Percentiles rank a stretch among this genome's conserved stretches.
phyloP scores from a whole-genome alignment of 2,329 filamentous ascomycete genomes.

The Aspergillus clavatus region DNA sequence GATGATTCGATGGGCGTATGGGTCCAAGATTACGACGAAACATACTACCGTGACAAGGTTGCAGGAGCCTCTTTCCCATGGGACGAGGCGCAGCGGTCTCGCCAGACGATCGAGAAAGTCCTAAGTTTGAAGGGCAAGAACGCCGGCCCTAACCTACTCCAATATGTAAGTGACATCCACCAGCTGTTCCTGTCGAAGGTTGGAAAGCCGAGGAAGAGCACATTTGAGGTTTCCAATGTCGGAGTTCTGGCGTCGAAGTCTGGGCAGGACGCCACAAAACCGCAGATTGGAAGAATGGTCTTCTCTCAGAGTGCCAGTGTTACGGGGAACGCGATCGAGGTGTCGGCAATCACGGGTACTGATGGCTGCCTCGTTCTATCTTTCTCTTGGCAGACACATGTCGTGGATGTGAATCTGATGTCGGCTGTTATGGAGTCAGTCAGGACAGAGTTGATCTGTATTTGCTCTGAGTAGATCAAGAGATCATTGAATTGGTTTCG shows the following conservation, averaged over 20 bases:
- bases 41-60: conserved; percentile 22
- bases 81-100: conserved; percentile 29
- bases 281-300: conserved; percentile 37
- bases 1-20: conserved; percentile 37
- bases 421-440: conserved; percentile 14
- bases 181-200: conserved; percentile 34
- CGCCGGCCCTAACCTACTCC: conserved; percentile 34
- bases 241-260: conserved; percentile 30
- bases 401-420: conserved; percentile 28
- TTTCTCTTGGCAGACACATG: conserved; percentile 40
- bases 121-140: conserved; percentile 30
- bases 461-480: background rate
- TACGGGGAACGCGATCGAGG: conserved; percentile 33
- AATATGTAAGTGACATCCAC: conserved; percentile 38
- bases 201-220: conserved; percentile 35
- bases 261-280: conserved; percentile 8
- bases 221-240: conserved; percentile 46
- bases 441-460: conserved; percentile 12
- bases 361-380: conserved; percentile 41
- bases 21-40: conserved; percentile 32
- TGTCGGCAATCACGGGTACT: conserved; percentile 41
- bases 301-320: conserved; percentile 45
- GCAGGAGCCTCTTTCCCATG: conserved; percentile 25
- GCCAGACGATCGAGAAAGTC: conserved; percentile 25
- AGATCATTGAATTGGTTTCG: conserved; percentile 6